Evolutionary conservation across 2,329 filamentous ascomycete species (phyloP), one percentile per base, ranked within the genome.

Genomic region (Epichloe elymi): DNA sequence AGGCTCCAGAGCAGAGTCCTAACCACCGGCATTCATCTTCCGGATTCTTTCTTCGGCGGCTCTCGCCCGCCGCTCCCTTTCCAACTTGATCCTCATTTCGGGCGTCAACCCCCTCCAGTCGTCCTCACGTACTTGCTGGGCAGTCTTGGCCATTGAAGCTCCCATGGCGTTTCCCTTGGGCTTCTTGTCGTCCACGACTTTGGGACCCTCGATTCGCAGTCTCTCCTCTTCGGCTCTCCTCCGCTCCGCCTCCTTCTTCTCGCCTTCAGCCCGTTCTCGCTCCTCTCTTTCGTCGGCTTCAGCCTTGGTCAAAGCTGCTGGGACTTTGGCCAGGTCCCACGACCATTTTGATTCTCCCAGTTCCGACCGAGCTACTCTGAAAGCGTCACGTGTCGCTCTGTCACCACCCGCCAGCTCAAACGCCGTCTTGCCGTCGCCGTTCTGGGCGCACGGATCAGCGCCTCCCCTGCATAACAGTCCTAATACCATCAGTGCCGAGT

Each of bases 371-470:
- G 89, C 88, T 2, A 96, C 80, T 2, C 93, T 85, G 70, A 98
- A 98, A 0, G 90, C 87, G 62, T 97, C 90, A 2, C 91, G 81
- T 0, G 90, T 96, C 2, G 83, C 69, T 4, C 89, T 80, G 63
- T 97, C 89, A 41, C 91, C 88, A 40, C 91, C 88, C 1, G 88
- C 82, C 1, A 98, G 77, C 51, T 95, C 88, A 63, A 95, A 97
- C 0, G 93, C 69, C 0, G 87, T 86, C 64, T 86, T 89, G n/a
- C 85, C 86, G 55, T 96, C 88, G 3, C 66, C 72, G 61, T 86
- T 95, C 26, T 67, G 65, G 1, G 83, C 51, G 0, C 81, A 82
- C 0, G 93, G 93, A 59, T 95, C 80, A 2, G 88, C 86, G 1
- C 75, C 75, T 3, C 76, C 84, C 66, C 91, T 89, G 0, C 77